These are phyloP conservation scores for Ceratocystis smalleyi DNA, from an alignment of 2,329 filamentous ascomycete species.

Conservation along the genomic window DNA sequence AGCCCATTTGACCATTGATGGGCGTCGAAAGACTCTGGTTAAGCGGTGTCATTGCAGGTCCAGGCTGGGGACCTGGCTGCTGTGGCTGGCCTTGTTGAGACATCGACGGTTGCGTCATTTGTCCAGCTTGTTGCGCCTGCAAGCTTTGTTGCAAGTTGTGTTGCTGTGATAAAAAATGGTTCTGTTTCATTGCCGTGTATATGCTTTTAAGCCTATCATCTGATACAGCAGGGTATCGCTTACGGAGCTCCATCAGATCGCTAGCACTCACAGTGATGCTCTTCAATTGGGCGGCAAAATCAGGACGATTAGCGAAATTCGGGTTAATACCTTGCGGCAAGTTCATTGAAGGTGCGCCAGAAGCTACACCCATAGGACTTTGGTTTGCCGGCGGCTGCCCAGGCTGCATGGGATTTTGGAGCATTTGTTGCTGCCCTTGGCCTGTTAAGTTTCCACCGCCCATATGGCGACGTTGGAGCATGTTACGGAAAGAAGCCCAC, in stretches of 20 bases:
- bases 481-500: conserved; percentile 10
- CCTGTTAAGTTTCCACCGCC: neutral
- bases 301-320: neutral
- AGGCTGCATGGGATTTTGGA: neutral
- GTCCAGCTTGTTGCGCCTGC: conserved; percentile 19
- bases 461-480: conserved; percentile 7
- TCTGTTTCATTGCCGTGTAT: neutral
- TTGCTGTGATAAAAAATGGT: conserved; percentile 21
- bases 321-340: neutral
- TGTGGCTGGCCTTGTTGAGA: conserved; percentile 19
- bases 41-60: neutral
- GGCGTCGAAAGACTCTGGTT: neutral
- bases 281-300: neutral
- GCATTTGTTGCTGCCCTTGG: neutral
- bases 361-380: conserved; percentile 17
- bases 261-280: neutral
- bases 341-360: neutral
- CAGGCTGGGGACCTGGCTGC: neutral
- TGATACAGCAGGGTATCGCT: neutral
- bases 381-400: conserved; percentile 11
- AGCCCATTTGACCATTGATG: neutral
- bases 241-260: neutral
- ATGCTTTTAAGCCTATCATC: neutral
- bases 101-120: conserved; percentile 20
- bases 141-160: conserved; percentile 22